phyloP scores from a whole-genome alignment of 495 filamentous ascomycete species.

The Hypomontagnella monticulosa region DNA sequence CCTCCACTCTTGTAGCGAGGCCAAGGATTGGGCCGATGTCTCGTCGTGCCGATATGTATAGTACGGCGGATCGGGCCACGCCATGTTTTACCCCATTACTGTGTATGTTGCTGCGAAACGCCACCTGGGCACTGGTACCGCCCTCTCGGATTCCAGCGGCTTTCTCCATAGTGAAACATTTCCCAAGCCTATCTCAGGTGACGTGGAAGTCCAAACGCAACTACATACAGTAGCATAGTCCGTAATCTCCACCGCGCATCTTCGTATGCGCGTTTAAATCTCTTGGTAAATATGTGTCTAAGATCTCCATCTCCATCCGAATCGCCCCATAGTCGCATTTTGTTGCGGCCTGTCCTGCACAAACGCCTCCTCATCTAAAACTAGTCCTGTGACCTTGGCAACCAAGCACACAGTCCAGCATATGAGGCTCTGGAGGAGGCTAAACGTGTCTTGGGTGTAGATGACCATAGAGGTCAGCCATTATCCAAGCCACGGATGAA shows the following conservation, averaged over 20 bases:
- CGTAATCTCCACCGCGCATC: too few relatives aligned
- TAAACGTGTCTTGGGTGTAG: too few relatives aligned
- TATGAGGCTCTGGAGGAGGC: too few relatives aligned
- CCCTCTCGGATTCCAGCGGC: conserved; percentile 2
- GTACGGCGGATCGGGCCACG: background rate
- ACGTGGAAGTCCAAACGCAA: too few relatives aligned
- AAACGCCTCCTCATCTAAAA: too few relatives aligned
- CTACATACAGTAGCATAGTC: too few relatives aligned
- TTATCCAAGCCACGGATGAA: too few relatives aligned
- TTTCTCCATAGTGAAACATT: background rate
- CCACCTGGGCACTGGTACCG: conserved; percentile 9
- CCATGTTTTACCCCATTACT: background rate
- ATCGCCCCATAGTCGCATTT: background rate
- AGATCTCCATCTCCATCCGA: background rate
- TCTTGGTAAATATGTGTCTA: background rate
- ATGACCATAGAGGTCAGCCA: too few relatives aligned
- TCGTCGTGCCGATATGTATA: conserved; percentile 2
- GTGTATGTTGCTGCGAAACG: background rate
- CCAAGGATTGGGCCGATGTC: background rate
- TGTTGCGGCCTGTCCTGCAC: background rate
- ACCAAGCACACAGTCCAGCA: too few relatives aligned
- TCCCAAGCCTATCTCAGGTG: too few relatives aligned
- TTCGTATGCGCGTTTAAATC: background rate
- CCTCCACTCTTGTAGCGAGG: background rate
- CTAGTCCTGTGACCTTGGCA: too few relatives aligned